Evolutionary conservation across 768 basidiomycete genomes (phyloP), one percentile per base, ranked within the genome.

Genomic region (Hemileccinum rubropunctum): DNA sequence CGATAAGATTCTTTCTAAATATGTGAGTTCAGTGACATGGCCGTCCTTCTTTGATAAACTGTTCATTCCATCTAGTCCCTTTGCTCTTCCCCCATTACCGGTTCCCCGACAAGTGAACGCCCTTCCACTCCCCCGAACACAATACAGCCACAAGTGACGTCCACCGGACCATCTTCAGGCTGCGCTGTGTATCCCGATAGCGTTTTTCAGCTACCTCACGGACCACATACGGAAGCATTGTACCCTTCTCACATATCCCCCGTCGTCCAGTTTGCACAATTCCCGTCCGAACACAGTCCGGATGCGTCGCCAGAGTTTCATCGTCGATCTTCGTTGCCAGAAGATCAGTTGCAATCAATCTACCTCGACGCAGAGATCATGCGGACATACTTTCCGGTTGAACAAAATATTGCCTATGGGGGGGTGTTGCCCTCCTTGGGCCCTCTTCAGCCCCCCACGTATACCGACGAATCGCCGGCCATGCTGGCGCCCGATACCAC

Each of bases 1-100:
- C 45, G 83, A 87, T 41, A 91, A 89, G 66, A 88, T 91, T 50
- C 73, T 90, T 18, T 83, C 84, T 4, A 89, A 89, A 91, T 91
- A 91, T 62, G 89, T 90, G 58, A 58, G 86, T 75, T 21, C 0
- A 20, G 4, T 27, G 36, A 43, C 48, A 14, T 38, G n/a, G 43
- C n/a, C n/a, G 20, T 17, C 3, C 13, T 37, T 27, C 10, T 41
- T 37, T 3, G 15, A 35, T 48, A 13, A 64, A 14, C 30, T 23
- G 10, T 45, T 30, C 42, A 18, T 50, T 26, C 47, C 41, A 18
- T 47, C 6, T 50, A 81, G 79, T 78, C 79, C 6, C 71, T 82
- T 43, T 78, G 75, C 52, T 69, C 73, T 2, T 70, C 76, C n/a
- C 61, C 71, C 7, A 62, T 70, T 7, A 55, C 58, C 27, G 69